Base-by-base conservation (phyloP, 495 filamentous ascomycete genomes). In the Aspergillus incahuasiensis region DNA sequence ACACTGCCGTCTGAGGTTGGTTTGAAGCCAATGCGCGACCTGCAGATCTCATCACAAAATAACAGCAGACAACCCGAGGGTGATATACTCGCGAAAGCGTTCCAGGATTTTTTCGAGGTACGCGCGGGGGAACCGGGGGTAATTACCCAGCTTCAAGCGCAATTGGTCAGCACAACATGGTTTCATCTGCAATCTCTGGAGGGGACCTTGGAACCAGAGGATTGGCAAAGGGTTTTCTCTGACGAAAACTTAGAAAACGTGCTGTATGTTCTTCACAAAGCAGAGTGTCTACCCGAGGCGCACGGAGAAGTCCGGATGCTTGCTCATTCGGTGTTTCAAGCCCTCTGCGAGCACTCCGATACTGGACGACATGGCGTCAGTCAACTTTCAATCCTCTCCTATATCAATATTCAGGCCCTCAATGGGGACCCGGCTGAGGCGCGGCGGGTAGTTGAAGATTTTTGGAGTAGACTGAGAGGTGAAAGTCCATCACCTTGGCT, bases 131-230 rank as follows among this genome's bases (percentile, higher is more conserved):
- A 67, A 16, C 63, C 72, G 1, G 72, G 75, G 19, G 58, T 77
- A 1, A 67, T 92, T 21, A 88, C 85, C 55, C 77, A 81, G 19
- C 82, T 83, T 28, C 86, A 95, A 63, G 87, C 85, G 9, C 64
- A 72, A 16, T 71, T 84, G 50, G 74, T 82, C 34, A 57, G 77
- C 15, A 65, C 69, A 2, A 82, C 88, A 16, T 81, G 89, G 54
- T 70, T 75, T 25, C 75, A 90, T 66, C 69, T 95, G 21, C 68
- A 63, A 50, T 58, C 59, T 32, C 68, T 63, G 25, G 68, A 75
- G 42, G 49, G 58, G 16, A 68, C 74, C 6, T 53, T 74, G 54
- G 71, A 76, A 0, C 63, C 67, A 2, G 42, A 61, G 46, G 54
- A 75, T 57, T 59, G 74, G 63, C 46, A 73, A 60, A 38, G 68